Base-by-base conservation (phyloP, 1,284 basidiomycete genomes). In the Ganoderma leucocontextum region DNA sequence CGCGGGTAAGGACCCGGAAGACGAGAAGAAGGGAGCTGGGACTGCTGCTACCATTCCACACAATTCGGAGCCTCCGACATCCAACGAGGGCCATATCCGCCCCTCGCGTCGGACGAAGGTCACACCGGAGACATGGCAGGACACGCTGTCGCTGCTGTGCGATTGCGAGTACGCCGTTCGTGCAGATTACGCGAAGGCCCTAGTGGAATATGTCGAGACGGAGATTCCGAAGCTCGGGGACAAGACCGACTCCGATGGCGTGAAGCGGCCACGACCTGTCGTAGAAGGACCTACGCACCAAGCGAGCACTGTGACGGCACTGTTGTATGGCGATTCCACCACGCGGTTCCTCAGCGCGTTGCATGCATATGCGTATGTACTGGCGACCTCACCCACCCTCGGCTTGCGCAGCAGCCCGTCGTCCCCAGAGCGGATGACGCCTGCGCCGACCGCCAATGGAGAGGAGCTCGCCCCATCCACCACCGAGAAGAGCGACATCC, bases 71-170 rank as follows among this genome's bases (percentile, higher is more conserved):
- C 39, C 58, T 36, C 60, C 67, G 12, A 65, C 55, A n/a, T 72
- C 69, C 7, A 65, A 65, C 36, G 71, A 72, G 9, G 67, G 69
- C 12, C 71, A 80, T 62, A 70, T 73, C 62, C 75, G 76, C 41
- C 75, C 80, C n/a, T 82, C 87, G 39, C 83, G 90, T 58, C 85
- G 96, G 52, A 92, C 92, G 47, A 87, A 87, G 69, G 87, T 97
- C 53, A 84, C 91, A 1, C 91, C 93, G 25, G 94, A 95, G 75
- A 87, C 93, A 47, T 97, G 95, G 93, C 93, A 95, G 77, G 95
- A 96, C 71, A 96, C 95, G 0, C 79, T 97, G 55, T 91, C 91
- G 61, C 83, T 97, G 33, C 81, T 97, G 7, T 95, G 93, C 77
- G 94, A 97, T 75, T 79, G 83, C 25, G 90, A 94, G 66, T 91